Conservation (phyloP, 148 eudicot genomes). For the Arctostaphylos glauca region DNA sequence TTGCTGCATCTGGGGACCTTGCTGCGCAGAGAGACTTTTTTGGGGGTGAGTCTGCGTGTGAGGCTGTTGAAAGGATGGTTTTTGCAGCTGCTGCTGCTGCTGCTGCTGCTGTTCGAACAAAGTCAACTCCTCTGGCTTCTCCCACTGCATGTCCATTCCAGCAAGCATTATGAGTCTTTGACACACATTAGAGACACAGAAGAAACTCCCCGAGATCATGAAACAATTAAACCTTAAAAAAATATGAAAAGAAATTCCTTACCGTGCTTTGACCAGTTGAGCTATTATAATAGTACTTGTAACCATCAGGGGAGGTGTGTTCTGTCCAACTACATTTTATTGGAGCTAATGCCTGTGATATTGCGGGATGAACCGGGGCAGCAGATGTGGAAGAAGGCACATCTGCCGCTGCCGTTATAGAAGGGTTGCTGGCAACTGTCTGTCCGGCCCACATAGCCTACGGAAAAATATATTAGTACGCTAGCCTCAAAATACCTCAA, state of each 20-base stretch:
- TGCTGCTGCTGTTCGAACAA: constrained; percentile 40
- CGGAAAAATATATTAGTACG: constrained; percentile 10
- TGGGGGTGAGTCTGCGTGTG: constrained; percentile 45
- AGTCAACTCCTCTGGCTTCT: constrained; percentile 78
- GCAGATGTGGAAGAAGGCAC: constrained; percentile 39
- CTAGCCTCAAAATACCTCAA: neutral
- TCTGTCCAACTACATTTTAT: constrained; percentile 85
- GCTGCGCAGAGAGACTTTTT: constrained; percentile 47
- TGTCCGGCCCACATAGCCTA: constrained; percentile 70
- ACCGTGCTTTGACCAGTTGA: constrained; percentile 93
- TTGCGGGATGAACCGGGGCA: constrained; percentile 30
- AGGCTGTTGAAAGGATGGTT: constrained; percentile 46
- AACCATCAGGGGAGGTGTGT: constrained; percentile 90
- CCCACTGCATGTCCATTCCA: constrained; percentile 57
- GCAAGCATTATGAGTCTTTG: neutral
- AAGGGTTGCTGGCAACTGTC: constrained; percentile 34
- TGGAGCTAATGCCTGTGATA: constrained; percentile 36
- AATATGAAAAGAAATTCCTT: constrained; percentile 21
- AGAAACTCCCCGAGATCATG: neutral
- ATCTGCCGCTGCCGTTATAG: constrained; percentile 37
- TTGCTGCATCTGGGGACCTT: constrained; percentile 53
- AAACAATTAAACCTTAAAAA: neutral
- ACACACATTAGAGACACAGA: neutral
- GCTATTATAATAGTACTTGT: constrained; percentile 84
- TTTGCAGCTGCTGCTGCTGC: constrained; percentile 44